A percentile compares a stretch with the other conserved stretches of the same genome.
Conservation (phyloP, 768 basidiomycete genomes). For the Astraeus odoratus region DNA sequence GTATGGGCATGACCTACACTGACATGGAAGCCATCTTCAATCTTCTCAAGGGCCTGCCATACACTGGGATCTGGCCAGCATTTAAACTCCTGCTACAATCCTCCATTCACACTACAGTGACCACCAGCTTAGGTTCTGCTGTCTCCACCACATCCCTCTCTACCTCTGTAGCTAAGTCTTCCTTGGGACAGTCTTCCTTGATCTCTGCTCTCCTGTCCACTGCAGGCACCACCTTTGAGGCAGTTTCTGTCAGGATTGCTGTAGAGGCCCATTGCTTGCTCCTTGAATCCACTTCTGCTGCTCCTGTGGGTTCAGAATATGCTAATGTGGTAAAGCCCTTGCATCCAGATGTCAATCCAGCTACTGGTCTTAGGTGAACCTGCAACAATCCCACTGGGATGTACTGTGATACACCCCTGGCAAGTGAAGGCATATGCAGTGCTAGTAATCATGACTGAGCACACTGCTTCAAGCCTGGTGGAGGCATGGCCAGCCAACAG, state of each 20-base stretch:
- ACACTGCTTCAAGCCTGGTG: conserved; percentile 1
- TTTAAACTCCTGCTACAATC: not conserved
- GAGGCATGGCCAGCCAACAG: conserved; percentile 4
- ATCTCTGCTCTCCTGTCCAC: not conserved
- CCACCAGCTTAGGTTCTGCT: not conserved
- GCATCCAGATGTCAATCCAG: not conserved
- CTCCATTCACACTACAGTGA: not conserved
- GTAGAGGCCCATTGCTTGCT: not conserved
- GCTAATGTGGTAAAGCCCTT: not conserved
- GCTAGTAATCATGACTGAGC: not conserved
- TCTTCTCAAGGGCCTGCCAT: not conserved
- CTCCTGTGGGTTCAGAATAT: not conserved
- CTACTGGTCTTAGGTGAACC: not conserved
- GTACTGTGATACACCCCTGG: not conserved
- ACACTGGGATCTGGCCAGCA: not conserved
- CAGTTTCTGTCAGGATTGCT: not conserved
- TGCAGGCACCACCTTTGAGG: not conserved
- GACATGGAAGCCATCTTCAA: not conserved
- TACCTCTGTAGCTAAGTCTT: not conserved
- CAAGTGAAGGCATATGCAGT: not conserved
- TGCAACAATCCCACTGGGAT: not conserved
- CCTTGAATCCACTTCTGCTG: not conserved
- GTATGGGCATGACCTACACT: not conserved
- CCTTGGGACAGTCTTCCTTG: not conserved
- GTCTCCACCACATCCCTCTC: not conserved